Evolutionary conservation across 441 rosid genomes (phyloP).

Genomic region (Corymbia calophylla): DNA sequence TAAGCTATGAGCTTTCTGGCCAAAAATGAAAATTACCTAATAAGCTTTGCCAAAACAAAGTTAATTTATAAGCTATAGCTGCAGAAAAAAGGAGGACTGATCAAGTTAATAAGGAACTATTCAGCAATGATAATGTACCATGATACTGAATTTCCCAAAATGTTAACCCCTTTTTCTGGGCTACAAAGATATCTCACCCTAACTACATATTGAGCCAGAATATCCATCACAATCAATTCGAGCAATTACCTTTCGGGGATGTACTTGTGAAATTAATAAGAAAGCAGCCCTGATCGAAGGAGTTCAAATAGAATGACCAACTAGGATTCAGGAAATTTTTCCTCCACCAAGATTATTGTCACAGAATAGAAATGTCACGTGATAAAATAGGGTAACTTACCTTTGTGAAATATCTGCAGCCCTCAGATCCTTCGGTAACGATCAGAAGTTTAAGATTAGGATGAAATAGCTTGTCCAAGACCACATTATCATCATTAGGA

Average conservation of each 20-base stretch:
- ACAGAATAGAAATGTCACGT: neutral
- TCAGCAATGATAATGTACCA: neutral
- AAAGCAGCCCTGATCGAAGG: neutral
- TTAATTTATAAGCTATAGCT: neutral
- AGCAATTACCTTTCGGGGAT: neutral
- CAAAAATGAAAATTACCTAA: neutral
- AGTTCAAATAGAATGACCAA: neutral
- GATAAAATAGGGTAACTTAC: conserved; percentile 18
- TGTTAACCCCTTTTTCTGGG: neutral
- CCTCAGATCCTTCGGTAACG: conserved; percentile 86
- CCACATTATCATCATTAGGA: conserved; percentile 74
- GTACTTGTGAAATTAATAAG: neutral
- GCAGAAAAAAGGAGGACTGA: neutral
- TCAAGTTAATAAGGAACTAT: neutral
- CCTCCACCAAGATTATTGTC: neutral
- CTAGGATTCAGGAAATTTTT: neutral
- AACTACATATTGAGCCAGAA: neutral
- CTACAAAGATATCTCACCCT: neutral
- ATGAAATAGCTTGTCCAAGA: conserved; percentile 78
- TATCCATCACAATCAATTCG: neutral
- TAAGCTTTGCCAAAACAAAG: neutral
- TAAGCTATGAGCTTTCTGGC: neutral
- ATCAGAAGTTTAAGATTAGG: conserved; percentile 78
- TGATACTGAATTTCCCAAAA: neutral
- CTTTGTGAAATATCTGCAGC: conserved; percentile 94